These are phyloP conservation scores for Fusarium subtropicale DNA, from an alignment of 2,329 filamentous ascomycete genomes.

Conservation along the genomic window DNA sequence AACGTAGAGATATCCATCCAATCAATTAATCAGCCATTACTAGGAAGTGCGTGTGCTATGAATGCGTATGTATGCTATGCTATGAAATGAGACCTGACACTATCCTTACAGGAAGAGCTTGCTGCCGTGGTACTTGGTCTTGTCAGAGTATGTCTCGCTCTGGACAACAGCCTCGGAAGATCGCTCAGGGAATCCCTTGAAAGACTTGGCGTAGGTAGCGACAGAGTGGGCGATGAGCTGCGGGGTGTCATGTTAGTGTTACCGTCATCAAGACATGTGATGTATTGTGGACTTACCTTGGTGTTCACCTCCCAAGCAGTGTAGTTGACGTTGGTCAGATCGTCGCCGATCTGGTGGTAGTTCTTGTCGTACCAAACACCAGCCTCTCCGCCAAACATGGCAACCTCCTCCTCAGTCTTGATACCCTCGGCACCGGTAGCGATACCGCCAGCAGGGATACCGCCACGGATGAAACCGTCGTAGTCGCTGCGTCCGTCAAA, in stretches of 20 bases:
- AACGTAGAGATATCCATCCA: constrained; percentile 39
- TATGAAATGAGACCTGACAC: background rate
- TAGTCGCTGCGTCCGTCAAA: constrained; percentile 87
- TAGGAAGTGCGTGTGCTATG: background rate
- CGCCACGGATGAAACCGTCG: constrained; percentile 77
- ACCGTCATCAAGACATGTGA: background rate
- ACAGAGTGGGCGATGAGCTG: constrained; percentile 77
- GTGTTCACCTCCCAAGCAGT: constrained; percentile 72
- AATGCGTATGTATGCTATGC: background rate
- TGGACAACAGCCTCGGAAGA: constrained; percentile 47
- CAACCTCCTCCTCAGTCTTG: constrained; percentile 75
- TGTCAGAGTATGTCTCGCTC: constrained; percentile 49
- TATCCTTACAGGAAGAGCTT: constrained; percentile 32
- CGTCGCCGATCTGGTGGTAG: constrained; percentile 73
- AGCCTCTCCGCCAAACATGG: constrained; percentile 76
- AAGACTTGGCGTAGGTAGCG: constrained; percentile 74
- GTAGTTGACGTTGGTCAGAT: constrained; percentile 67
- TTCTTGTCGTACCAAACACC: constrained; percentile 70
- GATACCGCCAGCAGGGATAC: constrained; percentile 80
- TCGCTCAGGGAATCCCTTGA: constrained; percentile 73
- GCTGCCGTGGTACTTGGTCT: constrained; percentile 62
- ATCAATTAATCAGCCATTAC: constrained; percentile 28
- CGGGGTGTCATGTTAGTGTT: constrained; percentile 42
- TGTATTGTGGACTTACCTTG: constrained; percentile 56
- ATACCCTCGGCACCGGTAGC: constrained; percentile 81